Evolutionary conservation across 768 basidiomycete species (phyloP), one percentile per base, ranked within the genome.

Genomic region (Chiua virens): DNA sequence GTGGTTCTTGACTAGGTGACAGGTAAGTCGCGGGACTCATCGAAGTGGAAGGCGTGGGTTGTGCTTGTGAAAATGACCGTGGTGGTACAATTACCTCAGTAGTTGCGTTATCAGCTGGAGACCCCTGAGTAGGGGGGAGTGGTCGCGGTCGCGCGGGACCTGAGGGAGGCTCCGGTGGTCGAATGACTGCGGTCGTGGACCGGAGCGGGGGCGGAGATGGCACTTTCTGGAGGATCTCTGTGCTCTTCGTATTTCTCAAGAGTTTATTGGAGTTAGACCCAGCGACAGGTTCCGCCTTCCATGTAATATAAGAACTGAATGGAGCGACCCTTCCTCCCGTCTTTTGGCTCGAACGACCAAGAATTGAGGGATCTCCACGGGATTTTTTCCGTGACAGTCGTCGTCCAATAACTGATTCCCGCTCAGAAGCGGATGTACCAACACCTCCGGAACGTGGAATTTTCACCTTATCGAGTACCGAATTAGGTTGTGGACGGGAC

Each of bases 1-100:
- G 79, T 2, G 84, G 82, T 1, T 88, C 86, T 45, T 76, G 73
- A 48, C 62, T 73, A 7, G 81, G 75, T 15, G 79, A 77, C 47
- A 75, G 65, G 45, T 71, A 69, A 7, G 65, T 39, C 20, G 59
- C 54, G 45, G 58, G 44, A 30, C 57, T 56, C 6, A 53, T 57
- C 18, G 58, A 59, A 21, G 45, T 40, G 9, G 57, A 49, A 22
- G 65, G 55, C 11, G 64, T 59, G 9, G 67, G 37, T 21, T 67
- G 66, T n/a, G 58, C 45, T 25, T 67, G 65, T 5, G 59, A 52
- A 9, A 63, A 56, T 23, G 60, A 30, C 36, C 69, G 61, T 4
- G 39, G 44, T 17, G 57, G 46, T 57, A 45, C 11, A 34, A 53
- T 60, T 22, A 35, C 36, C 14, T 69, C 69, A 13, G 47, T 32